Conservation (phyloP, 495 filamentous ascomycete species). For the Alectoria sarmentosa region DNA sequence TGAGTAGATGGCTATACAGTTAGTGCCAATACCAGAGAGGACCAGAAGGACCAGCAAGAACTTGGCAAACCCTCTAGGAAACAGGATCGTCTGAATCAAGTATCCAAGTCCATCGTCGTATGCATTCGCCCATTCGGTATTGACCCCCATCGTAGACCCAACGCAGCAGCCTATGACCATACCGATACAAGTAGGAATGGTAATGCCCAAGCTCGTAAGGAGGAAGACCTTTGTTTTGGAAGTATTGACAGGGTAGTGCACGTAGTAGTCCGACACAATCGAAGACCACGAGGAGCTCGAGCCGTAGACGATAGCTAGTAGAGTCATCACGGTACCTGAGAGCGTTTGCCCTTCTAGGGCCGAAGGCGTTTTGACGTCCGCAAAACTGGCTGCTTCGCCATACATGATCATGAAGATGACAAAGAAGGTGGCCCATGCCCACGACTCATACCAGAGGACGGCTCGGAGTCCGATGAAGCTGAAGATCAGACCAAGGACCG, state of each 20-base stretch:
- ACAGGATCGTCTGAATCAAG: conserved; percentile 46
- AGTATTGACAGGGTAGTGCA: conserved; percentile 50
- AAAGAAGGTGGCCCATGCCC: conserved; percentile 44
- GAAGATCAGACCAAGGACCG: conserved; percentile 37
- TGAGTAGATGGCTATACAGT: conserved; percentile 40
- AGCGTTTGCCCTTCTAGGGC: conserved; percentile 34
- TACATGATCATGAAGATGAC: conserved; percentile 53
- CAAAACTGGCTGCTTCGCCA: conserved; percentile 42
- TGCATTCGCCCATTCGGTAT: conserved; percentile 40
- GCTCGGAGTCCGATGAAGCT: conserved; percentile 48
- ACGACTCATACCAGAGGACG: conserved; percentile 37
- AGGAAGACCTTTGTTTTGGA: conserved; percentile 48
- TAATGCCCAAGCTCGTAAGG: conserved; percentile 36
- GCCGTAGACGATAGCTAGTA: conserved; percentile 51
- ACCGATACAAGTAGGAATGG: conserved; percentile 50
- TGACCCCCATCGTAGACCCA: conserved; percentile 44
- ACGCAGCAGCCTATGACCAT: conserved; percentile 48
- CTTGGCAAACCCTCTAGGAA: conserved; percentile 52
- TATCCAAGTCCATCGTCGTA: conserved; percentile 53
- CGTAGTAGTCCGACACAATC: conserved; percentile 56
- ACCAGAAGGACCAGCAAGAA: conserved; percentile 44
- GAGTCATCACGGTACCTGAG: conserved; percentile 43
- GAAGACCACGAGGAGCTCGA: conserved; percentile 54
- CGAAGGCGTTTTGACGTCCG: conserved; percentile 37
- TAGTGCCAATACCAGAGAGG: conserved; percentile 35